Conservation (phyloP, 306 rosid species). For the Lablab purpureus region DNA sequence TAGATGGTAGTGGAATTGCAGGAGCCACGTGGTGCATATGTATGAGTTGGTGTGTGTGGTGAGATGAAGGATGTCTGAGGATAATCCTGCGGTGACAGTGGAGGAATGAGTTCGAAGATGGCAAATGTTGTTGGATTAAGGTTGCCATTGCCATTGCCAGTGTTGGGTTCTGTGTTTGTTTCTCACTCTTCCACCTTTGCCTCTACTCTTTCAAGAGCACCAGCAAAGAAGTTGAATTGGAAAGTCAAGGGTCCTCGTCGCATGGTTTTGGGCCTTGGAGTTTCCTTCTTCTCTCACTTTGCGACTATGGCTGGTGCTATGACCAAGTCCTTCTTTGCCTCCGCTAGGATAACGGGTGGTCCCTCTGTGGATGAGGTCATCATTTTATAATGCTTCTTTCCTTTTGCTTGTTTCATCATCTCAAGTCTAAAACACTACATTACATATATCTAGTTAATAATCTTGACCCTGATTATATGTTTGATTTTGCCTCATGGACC, state of each 20-base stretch:
- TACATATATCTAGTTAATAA: no score
- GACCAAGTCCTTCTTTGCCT: conserved; percentile 65
- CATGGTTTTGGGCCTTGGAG: conserved; percentile 62
- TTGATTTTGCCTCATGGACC: no score
- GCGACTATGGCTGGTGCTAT: conserved; percentile 48
- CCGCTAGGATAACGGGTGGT: conserved; percentile 56
- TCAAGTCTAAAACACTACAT: not conserved
- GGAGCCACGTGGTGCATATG: conserved; percentile 52
- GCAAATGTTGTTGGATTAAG: conserved; percentile 54
- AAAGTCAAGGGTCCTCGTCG: conserved; percentile 62
- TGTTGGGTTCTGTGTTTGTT: not conserved
- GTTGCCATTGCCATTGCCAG: conserved; percentile 47
- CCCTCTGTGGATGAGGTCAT: conserved; percentile 69
- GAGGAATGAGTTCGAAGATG: conserved; percentile 22
- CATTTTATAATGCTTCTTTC: not conserved
- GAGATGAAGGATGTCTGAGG: not conserved
- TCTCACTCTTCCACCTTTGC: not conserved
- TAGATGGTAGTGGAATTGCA: not conserved
- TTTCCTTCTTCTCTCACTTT: conserved; percentile 60
- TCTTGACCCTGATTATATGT: not conserved
- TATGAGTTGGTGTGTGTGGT: conserved; percentile 34
- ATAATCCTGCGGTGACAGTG: conserved; percentile 19
- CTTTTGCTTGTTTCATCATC: not conserved
- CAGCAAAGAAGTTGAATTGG: conserved; percentile 40
- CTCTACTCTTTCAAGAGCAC: not conserved